These are phyloP conservation scores for Aphanomyces invadans DNA, from an alignment of 352 stramenopile species.

Conservation along the genomic window DNA sequence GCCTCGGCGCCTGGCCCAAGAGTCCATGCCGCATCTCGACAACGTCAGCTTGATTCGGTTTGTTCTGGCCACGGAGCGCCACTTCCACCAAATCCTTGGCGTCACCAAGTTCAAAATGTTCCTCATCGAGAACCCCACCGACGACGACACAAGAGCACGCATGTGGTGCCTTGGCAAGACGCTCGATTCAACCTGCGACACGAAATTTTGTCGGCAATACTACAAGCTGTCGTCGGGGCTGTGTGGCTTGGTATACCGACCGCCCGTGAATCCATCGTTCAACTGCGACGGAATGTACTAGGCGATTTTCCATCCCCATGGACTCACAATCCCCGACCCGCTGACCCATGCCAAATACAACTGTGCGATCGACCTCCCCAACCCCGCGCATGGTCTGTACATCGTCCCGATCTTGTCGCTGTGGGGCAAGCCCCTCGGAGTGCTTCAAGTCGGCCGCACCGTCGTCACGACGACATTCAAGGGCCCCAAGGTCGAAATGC, in stretches of 20 bases:
- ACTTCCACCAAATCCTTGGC: conserved; percentile 48
- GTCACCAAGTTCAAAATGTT: conserved; percentile 64
- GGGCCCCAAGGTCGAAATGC: conserved; percentile 32
- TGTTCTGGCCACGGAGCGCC: conserved; percentile 42
- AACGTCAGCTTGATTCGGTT: conserved; percentile 40
- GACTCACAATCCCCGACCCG: conserved; percentile 37
- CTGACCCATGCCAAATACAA: conserved; percentile 52
- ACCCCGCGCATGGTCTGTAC: conserved; percentile 49
- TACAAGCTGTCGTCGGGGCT: conserved; percentile 52
- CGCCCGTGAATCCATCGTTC: neutral
- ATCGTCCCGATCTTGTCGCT: conserved; percentile 47
- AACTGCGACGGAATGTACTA: neutral
- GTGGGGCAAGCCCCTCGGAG: conserved; percentile 41
- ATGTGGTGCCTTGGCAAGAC: conserved; percentile 21
- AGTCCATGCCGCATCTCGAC: conserved; percentile 22
- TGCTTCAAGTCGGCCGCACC: conserved; percentile 57
- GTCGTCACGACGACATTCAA: neutral
- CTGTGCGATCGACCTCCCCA: conserved; percentile 56
- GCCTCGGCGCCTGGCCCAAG: conserved; percentile 36
- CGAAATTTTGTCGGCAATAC: conserved; percentile 45
- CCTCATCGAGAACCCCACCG: conserved; percentile 33
- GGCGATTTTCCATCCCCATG: conserved; percentile 7
- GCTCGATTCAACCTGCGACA: conserved; percentile 16
- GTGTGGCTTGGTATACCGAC: conserved; percentile 31
- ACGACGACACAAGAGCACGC: neutral